Evolutionary conservation across 1,284 basidiomycete species (phyloP).

Genomic region (Clitocybe nebularis): DNA sequence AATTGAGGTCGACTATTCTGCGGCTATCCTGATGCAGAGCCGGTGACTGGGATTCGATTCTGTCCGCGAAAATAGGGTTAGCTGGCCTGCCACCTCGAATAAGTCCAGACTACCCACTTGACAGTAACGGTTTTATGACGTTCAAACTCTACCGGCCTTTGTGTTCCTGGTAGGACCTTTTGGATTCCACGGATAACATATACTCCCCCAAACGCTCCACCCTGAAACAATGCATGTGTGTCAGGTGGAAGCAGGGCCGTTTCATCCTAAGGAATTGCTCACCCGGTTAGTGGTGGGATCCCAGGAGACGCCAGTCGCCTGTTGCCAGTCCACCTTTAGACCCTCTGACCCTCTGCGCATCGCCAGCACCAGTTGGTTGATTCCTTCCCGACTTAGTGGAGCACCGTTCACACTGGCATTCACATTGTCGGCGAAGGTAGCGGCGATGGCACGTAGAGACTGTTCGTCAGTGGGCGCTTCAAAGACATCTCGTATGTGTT

Average conservation of each 20-base stretch:
- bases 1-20: constrained; percentile 43
- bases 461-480: constrained; percentile 44
- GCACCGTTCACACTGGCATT: constrained; percentile 44
- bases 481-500: constrained; percentile 49
- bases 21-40: constrained; percentile 39
- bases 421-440: constrained; percentile 42
- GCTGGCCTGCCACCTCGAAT: constrained; percentile 3
- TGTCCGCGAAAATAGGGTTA: constrained; percentile 19
- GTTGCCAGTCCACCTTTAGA: constrained; percentile 47
- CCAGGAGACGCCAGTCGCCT: constrained; percentile 39
- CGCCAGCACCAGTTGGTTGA: constrained; percentile 40
- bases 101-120: constrained; percentile 32
- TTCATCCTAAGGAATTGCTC: constrained; percentile 16
- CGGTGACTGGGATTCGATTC: constrained; percentile 44
- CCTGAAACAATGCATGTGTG: constrained; percentile 29
- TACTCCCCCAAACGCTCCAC: constrained; percentile 46
- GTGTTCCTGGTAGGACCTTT: constrained; percentile 32
- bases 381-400: constrained; percentile 34
- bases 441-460: constrained; percentile 38
- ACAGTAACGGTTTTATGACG: constrained; percentile 52
- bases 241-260: constrained; percentile 5
- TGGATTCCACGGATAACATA: constrained; percentile 50
- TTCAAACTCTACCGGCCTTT: constrained; percentile 34
- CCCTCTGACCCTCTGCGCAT: constrained; percentile 39
- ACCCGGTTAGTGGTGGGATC: constrained; percentile 41